phyloP scores from a whole-genome alignment of 148 eudicot species.

The Drosera capensis region DNA sequence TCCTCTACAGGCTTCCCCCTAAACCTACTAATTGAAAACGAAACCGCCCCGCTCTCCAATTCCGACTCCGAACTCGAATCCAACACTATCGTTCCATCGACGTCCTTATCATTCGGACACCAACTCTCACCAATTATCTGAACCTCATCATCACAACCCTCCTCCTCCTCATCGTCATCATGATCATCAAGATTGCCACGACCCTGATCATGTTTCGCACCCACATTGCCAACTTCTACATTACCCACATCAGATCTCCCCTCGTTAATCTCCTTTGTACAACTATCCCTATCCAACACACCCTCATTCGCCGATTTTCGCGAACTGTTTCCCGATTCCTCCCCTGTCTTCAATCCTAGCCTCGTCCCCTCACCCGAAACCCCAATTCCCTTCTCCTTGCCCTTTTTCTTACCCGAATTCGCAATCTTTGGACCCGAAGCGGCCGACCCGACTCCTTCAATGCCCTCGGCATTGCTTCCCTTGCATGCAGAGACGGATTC shows the following conservation, averaged over 20 bases:
- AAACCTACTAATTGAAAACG: background rate
- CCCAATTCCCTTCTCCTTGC: background rate
- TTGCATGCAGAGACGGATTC: background rate
- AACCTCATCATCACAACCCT: slow-evolving; percentile 8
- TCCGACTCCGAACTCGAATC: background rate
- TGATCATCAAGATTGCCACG: background rate
- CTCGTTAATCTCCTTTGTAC: background rate
- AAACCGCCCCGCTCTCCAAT: background rate
- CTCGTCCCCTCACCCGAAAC: background rate
- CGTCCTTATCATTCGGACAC: slow-evolving; percentile 3
- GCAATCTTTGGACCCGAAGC: too few relatives aligned
- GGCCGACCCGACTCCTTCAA: too few relatives aligned
- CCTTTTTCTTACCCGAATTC: background rate
- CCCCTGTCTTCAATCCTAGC: background rate
- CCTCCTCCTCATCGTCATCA: background rate
- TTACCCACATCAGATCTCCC: background rate
- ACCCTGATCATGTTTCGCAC: background rate
- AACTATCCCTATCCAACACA: background rate
- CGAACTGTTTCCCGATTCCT: background rate
- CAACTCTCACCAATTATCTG: slow-evolving; percentile 9
- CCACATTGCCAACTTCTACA: background rate
- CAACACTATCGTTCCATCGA: background rate
- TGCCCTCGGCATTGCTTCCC: background rate
- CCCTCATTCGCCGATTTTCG: too few relatives aligned
- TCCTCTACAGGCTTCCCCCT: background rate